Conservation (phyloP, 495 filamentous ascomycete species). For the Pyrenula aspistea region DNA sequence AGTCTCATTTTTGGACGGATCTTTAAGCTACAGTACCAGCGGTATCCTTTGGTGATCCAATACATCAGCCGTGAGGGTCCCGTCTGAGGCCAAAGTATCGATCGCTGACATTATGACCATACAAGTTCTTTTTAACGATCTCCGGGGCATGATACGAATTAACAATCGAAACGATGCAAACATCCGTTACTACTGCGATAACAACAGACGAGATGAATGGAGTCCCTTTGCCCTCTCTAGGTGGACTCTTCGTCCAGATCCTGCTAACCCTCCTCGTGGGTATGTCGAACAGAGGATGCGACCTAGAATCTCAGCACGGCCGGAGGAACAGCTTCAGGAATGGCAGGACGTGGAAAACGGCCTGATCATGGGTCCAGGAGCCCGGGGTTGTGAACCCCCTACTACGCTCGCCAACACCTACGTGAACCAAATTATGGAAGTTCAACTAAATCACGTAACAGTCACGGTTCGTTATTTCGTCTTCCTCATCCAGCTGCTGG, state of each 20-base stretch:
- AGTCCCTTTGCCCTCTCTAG: not conserved
- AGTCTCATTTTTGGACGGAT: not conserved
- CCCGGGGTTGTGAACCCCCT: not conserved
- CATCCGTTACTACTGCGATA: not conserved
- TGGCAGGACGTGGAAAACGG: not conserved
- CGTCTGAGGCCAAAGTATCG: not conserved
- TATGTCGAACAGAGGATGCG: not conserved
- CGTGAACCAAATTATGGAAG: not conserved
- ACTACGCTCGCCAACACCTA: not conserved
- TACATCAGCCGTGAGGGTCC: not conserved
- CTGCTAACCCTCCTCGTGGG: not conserved
- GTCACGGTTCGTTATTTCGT: not conserved
- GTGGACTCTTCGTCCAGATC: not conserved
- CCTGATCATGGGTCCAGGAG: not conserved
- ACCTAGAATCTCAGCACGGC: not conserved
- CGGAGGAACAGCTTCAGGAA: not conserved
- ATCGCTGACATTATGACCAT: not conserved
- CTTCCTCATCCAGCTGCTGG: not conserved
- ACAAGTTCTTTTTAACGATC: not conserved
- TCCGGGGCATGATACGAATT: not conserved
- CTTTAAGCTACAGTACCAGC: not conserved
- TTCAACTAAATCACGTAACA: not conserved
- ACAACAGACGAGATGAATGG: not conserved
- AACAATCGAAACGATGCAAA: not conserved
- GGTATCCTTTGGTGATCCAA: not conserved